Percentiles rank a stretch among this genome's conserved stretches.
These are phyloP conservation scores for Botrytis medusae DNA, from an alignment of 2,329 filamentous ascomycete genomes.

Conservation along the genomic window DNA sequence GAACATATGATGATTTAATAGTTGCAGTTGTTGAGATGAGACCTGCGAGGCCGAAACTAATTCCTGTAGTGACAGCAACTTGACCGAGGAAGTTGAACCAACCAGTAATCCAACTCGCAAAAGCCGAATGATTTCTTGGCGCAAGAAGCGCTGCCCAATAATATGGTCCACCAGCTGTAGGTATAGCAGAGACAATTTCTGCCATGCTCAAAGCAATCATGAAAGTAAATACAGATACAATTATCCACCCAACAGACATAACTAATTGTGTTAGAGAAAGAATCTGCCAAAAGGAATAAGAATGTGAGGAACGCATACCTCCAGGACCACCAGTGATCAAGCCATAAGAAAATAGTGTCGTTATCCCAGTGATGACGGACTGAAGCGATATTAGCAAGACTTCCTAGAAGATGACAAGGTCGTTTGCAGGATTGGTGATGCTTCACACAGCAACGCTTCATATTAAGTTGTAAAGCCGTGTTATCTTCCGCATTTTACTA, in stretches of 20 bases:
- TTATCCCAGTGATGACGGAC: conserved; percentile 60
- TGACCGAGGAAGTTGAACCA: conserved; percentile 51
- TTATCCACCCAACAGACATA: conserved; percentile 56
- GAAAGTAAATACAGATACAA: conserved; percentile 56
- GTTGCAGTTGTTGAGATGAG: conserved; percentile 48
- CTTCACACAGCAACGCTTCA: background rate
- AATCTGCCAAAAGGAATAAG: background rate
- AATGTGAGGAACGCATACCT: conserved; percentile 45
- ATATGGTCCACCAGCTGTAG: conserved; percentile 58
- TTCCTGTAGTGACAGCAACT: conserved; percentile 51
- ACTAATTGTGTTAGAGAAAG: conserved; percentile 40
- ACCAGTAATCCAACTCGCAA: conserved; percentile 50
- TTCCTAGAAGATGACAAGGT: background rate
- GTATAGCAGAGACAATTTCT: conserved; percentile 59
- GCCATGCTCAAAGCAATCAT: conserved; percentile 56
- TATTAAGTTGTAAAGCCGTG: background rate
- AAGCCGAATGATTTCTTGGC: conserved; percentile 47
- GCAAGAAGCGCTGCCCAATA: conserved; percentile 61
- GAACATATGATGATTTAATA: conserved; percentile 45
- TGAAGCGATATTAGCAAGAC: conserved; percentile 33
- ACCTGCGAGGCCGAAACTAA: conserved; percentile 47
- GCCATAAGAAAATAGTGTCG: conserved; percentile 58
- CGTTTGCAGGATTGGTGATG: background rate
- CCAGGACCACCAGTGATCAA: conserved; percentile 55
- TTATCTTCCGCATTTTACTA: background rate